Evolutionary conservation across 2,329 filamentous ascomycete genomes (phyloP).

Genomic region (Phyllosticta capitalensis): DNA sequence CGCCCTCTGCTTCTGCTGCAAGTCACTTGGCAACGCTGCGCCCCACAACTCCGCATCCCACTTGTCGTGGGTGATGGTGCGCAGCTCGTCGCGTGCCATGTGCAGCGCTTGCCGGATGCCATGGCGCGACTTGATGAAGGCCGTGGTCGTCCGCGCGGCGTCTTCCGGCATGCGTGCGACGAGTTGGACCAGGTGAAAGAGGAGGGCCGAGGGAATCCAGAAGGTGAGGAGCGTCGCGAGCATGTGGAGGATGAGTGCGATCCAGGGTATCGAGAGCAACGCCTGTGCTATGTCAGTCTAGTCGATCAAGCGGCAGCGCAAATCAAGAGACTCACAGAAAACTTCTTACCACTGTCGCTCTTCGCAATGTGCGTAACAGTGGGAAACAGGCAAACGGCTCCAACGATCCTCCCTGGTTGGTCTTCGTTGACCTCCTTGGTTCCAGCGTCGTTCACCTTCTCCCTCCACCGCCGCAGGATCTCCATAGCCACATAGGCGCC

Average conservation of each 20-base stretch:
- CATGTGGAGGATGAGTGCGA: constrained; percentile 20
- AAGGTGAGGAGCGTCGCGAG: constrained; percentile 35
- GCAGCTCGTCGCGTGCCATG: constrained; percentile 51
- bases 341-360: constrained; percentile 33
- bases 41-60: constrained; percentile 55
- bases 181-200: constrained; percentile 33
- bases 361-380: constrained; percentile 38
- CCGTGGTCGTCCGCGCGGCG: constrained; percentile 39
- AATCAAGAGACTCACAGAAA: constrained; percentile 24
- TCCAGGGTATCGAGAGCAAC: constrained; percentile 7
- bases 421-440: constrained; percentile 13
- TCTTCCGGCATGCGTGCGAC: constrained; percentile 35
- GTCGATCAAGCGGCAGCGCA: not conserved
- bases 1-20: constrained; percentile 2
- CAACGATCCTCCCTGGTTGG: not conserved
- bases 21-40: constrained; percentile 19
- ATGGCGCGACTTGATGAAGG: constrained; percentile 38
- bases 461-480: constrained; percentile 25
- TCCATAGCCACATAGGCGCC: constrained; percentile 39
- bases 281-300: constrained; percentile 8
- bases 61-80: constrained; percentile 44
- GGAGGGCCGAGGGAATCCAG: constrained; percentile 30
- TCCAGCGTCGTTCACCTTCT: constrained; percentile 18
- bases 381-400: constrained; percentile 34
- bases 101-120: constrained; percentile 49